Evolutionary conservation across 139 green algal genomes (phyloP).

Genomic region (Chlamydomonas urium): DNA sequence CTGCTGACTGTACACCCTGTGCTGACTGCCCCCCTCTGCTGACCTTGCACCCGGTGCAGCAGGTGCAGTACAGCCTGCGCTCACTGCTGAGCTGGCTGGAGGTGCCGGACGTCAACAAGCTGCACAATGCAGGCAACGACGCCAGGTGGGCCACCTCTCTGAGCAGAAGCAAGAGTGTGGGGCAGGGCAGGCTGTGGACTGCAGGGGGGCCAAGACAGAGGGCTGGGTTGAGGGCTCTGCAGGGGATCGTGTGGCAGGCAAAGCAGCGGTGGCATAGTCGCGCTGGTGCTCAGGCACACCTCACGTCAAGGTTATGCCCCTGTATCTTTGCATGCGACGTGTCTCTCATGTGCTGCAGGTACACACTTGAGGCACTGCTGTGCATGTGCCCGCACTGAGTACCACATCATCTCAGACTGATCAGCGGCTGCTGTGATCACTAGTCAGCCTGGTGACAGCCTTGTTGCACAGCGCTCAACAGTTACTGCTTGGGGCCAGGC

Average conservation of each 20-base stretch:
- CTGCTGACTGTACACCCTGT: too few species aligned
- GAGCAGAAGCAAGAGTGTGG: not conserved
- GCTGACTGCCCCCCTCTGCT: too few species aligned
- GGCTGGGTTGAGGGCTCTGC: not conserved
- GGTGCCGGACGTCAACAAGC: not conserved
- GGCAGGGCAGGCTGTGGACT: not conserved
- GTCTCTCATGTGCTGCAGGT: not conserved
- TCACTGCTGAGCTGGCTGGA: not conserved
- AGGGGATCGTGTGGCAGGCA: not conserved
- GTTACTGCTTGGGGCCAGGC: too few species aligned
- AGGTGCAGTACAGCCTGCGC: constrained; percentile 16
- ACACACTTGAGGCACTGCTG: not conserved
- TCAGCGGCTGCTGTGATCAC: too few species aligned
- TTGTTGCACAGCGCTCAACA: too few species aligned
- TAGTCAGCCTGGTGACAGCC: too few species aligned
- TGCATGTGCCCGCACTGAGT: too few species aligned
- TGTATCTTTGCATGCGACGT: not conserved
- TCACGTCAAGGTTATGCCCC: not conserved
- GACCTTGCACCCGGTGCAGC: too few species aligned
- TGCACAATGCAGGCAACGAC: constrained; percentile 19
- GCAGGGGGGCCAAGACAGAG: not conserved
- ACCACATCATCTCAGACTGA: too few species aligned
- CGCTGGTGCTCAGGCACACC: not conserved
- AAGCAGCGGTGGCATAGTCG: not conserved
- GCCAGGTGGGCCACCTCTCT: not conserved